phyloP scores from a whole-genome alignment of 371 early-diverging fungal species.

The Coemansia linderi region DNA sequence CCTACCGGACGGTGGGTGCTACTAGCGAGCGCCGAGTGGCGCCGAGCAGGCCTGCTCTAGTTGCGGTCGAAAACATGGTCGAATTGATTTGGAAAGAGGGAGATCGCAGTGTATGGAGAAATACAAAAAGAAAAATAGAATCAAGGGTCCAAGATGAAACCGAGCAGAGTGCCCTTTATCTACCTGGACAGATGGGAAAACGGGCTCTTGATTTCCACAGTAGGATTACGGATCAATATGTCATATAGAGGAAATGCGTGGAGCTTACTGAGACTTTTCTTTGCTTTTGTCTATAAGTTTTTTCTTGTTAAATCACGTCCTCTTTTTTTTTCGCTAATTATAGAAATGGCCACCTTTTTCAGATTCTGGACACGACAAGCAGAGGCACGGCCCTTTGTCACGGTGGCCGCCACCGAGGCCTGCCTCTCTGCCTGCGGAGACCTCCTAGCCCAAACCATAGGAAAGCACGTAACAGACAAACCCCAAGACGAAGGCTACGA shows the following conservation, averaged over 20 bases:
- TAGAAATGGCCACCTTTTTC: slow-evolving; percentile 49
- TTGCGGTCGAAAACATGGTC: slow-evolving; percentile 38
- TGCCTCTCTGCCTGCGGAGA: slow-evolving; percentile 54
- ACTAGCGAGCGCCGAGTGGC: slow-evolving; percentile 27
- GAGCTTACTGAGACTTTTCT: not conserved
- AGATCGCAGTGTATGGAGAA: not conserved
- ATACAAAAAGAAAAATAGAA: not conserved
- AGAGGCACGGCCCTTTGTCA: slow-evolving; percentile 51
- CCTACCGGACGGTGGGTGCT: slow-evolving; percentile 34
- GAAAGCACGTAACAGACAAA: slow-evolving; percentile 14
- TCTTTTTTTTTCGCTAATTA: slow-evolving; percentile 1
- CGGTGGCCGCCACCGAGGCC: slow-evolving; percentile 51
- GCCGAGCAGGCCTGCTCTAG: slow-evolving; percentile 23
- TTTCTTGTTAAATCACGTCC: not conserved
- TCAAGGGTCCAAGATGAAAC: not conserved
- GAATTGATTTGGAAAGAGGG: not conserved
- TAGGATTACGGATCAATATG: too few relatives aligned
- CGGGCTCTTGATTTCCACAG: too few relatives aligned
- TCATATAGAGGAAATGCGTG: too few relatives aligned
- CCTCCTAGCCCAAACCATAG: slow-evolving; percentile 52
- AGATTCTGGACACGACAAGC: slow-evolving; percentile 56
- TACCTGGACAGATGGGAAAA: too few relatives aligned
- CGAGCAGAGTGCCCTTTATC: too few relatives aligned
- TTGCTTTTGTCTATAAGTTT: not conserved
- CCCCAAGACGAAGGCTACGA: slow-evolving; percentile 39